phyloP scores from a whole-genome alignment of 2,329 filamentous ascomycete species.

The Exophiala phaeomuriformis region DNA sequence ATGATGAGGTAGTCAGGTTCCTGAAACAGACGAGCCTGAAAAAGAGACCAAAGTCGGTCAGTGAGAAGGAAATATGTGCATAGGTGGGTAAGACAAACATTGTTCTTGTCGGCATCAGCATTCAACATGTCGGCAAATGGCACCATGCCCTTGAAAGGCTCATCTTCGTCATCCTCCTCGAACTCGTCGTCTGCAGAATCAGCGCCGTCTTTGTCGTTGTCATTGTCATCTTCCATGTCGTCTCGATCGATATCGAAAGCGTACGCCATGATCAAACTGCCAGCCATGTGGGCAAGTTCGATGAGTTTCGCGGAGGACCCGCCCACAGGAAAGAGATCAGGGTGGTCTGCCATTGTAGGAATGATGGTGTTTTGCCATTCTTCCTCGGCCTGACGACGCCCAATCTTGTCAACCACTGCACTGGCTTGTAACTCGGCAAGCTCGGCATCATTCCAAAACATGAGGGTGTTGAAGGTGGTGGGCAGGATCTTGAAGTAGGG shows the following conservation, averaged over 20 bases:
- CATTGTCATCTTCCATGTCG: constrained; percentile 5
- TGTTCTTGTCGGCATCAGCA: constrained; percentile 74
- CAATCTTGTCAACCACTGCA: constrained; percentile 68
- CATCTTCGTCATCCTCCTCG: constrained; percentile 34
- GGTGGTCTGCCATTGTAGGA: constrained; percentile 43
- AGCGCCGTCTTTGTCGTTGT: constrained; percentile 23
- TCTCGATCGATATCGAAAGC: constrained; percentile 65
- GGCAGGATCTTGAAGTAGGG: constrained; percentile 73
- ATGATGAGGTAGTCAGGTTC: constrained; percentile 59
- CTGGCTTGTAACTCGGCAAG: constrained; percentile 68
- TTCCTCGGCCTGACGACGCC: constrained; percentile 61
- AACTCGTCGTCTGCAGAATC: constrained; percentile 14
- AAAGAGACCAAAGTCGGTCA: background rate
- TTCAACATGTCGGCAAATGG: constrained; percentile 87
- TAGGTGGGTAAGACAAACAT: constrained; percentile 34
- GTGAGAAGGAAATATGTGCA: background rate
- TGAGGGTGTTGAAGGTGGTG: constrained; percentile 66
- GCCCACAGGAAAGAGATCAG: constrained; percentile 37
- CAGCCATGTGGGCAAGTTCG: constrained; percentile 66
- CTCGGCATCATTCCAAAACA: constrained; percentile 76
- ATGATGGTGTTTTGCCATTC: constrained; percentile 56
- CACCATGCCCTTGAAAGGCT: constrained; percentile 59
- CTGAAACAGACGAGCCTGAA: constrained; percentile 51
- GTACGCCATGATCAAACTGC: constrained; percentile 84
- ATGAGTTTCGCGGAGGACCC: constrained; percentile 41